Conservation (phyloP, 2,329 filamentous ascomycete species). For the Sporothrix euskadiensis region DNA sequence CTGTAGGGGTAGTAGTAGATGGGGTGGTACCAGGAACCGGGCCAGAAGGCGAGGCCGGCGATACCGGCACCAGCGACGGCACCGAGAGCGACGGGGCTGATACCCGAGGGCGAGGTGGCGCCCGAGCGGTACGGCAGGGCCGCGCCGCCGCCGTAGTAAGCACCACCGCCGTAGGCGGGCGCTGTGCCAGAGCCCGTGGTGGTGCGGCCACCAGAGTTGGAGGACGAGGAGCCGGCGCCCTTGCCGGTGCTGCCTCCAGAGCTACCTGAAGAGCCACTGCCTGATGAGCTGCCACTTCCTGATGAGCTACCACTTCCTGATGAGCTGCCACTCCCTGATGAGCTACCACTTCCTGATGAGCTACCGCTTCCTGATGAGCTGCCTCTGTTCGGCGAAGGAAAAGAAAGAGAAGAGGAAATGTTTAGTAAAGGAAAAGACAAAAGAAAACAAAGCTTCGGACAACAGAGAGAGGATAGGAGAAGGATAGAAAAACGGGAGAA, state of each 20-base stretch:
- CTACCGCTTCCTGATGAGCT: slow-evolving; percentile 25
- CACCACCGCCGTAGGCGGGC: slow-evolving; percentile 61
- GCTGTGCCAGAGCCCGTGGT: slow-evolving; percentile 58
- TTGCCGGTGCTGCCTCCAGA: slow-evolving; percentile 24
- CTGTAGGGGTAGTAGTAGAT: slow-evolving; percentile 62
- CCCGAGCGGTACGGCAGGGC: slow-evolving; percentile 61
- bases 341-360: slow-evolving; percentile 25
- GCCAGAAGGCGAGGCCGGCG: slow-evolving; percentile 58
- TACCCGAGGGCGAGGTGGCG: slow-evolving; percentile 50
- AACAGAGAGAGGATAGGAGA: neutral
- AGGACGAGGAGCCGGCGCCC: slow-evolving; percentile 35
- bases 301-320: slow-evolving; percentile 20
- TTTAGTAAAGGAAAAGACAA: slow-evolving; percentile 17
- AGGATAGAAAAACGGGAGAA: neutral
- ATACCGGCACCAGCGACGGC: slow-evolving; percentile 44
- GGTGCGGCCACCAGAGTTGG: slow-evolving; percentile 54
- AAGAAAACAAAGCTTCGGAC: neutral
- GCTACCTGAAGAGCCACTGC: slow-evolving; percentile 30
- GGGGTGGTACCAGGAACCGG: slow-evolving; percentile 64
- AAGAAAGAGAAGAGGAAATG: neutral
- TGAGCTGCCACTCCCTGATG: slow-evolving; percentile 27
- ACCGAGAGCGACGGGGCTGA: slow-evolving; percentile 55
- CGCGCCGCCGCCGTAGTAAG: slow-evolving; percentile 68
- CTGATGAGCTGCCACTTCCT: slow-evolving; percentile 25
- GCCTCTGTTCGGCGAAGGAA: neutral